Conservation (phyloP, 2,329 filamentous ascomycete genomes). For the Mariannaea sp. region DNA sequence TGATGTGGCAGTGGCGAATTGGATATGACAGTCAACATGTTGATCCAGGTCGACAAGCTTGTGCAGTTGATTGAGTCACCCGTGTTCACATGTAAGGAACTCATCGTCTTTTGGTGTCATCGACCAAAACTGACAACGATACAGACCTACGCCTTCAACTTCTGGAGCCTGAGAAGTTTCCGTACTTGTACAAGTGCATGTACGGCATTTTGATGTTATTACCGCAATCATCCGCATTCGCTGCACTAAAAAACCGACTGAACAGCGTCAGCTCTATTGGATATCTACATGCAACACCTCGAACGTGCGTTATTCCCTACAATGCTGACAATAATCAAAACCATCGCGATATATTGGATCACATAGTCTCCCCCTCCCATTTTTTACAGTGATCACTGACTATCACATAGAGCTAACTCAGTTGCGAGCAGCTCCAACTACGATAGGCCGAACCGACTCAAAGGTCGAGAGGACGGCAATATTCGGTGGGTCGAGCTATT, state of each 20-base stretch:
- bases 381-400: constrained; percentile 17
- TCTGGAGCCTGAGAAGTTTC: constrained; percentile 92
- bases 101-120: neutral
- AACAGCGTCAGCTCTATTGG: constrained; percentile 98
- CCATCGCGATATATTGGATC: neutral
- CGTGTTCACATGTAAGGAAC: constrained; percentile 89
- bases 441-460: constrained; percentile 79
- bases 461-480: constrained; percentile 76
- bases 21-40: constrained; percentile 98
- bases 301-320: constrained; percentile 61
- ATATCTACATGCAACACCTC: constrained; percentile 81
- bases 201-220: constrained; percentile 97
- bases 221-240: constrained; percentile 97
- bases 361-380: neutral
- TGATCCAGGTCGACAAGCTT: constrained; percentile 98
- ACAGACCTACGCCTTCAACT: constrained; percentile 90
- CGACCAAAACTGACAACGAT: neutral
- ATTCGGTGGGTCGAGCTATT: constrained; percentile 93
- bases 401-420: constrained; percentile 47
- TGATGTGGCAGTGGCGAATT: constrained; percentile 76
- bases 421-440: constrained; percentile 61
- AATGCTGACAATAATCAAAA: neutral
- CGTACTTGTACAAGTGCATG: constrained; percentile 95
- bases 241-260: constrained; percentile 91
- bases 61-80: constrained; percentile 96